phyloP scores from a whole-genome alignment of 306 rosid species.

The Rubus parviflorus region DNA sequence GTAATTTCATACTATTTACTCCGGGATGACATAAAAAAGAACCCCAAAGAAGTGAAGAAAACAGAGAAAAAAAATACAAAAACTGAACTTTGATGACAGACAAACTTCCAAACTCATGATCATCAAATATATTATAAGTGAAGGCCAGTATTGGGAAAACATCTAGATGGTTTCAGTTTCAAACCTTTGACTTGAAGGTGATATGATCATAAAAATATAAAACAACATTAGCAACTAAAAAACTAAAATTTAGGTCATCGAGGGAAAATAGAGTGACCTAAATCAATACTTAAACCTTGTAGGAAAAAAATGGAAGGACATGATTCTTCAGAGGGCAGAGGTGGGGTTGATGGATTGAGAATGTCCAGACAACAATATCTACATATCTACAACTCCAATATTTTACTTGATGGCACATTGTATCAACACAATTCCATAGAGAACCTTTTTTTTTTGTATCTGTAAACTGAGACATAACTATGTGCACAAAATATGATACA shows the following conservation, averaged over 20 bases:
- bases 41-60: neutral
- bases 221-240: neutral
- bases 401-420: too few relatives aligned
- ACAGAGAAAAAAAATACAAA: neutral
- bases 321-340: neutral
- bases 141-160: neutral
- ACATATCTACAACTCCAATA: neutral
- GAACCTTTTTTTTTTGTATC: too few relatives aligned
- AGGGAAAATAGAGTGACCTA: neutral
- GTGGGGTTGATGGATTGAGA: neutral
- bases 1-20: too few relatives aligned
- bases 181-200: neutral
- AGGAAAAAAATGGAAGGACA: neutral
- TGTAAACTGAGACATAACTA: too few relatives aligned
- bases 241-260: neutral
- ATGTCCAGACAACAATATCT: neutral
- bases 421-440: too few relatives aligned
- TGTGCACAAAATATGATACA: too few relatives aligned
- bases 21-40: too few relatives aligned
- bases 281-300: neutral
- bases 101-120: slow-evolving; percentile 64
- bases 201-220: neutral
- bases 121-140: slow-evolving; percentile 38
- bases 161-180: neutral
- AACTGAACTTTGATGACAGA: neutral